These are phyloP conservation scores for Lasiodiplodia sp. DNA, from an alignment of 2,329 filamentous ascomycete species.

Conservation along the genomic window DNA sequence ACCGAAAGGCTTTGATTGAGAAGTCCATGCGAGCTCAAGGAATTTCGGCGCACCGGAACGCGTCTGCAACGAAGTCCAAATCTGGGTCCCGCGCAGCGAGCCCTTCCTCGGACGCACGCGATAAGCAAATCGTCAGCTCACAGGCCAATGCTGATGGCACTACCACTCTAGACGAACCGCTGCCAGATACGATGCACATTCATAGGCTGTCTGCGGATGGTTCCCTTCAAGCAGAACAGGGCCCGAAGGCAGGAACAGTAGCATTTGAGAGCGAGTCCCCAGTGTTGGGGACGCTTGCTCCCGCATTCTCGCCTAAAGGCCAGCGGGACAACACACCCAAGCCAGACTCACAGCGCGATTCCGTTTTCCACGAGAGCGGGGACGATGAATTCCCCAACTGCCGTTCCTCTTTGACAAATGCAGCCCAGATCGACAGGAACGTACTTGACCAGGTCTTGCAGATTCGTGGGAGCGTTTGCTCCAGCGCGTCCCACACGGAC, in stretches of 20 bases:
- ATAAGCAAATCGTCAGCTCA: not conserved
- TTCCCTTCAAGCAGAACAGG: slow-evolving; percentile 41
- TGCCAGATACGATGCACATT: not conserved
- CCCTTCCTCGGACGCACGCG: slow-evolving; percentile 14
- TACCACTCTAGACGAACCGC: not conserved
- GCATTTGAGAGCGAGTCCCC: slow-evolving; percentile 65
- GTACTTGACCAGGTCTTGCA: slow-evolving; percentile 57
- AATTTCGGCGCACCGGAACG: slow-evolving; percentile 10
- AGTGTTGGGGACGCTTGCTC: slow-evolving; percentile 60
- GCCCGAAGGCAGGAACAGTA: slow-evolving; percentile 46
- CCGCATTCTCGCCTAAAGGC: slow-evolving; percentile 7
- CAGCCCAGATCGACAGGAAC: not conserved
- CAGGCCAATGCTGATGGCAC: not conserved
- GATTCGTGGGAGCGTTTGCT: slow-evolving; percentile 54
- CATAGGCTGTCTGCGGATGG: slow-evolving; percentile 28
- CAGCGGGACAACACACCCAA: slow-evolving; percentile 4
- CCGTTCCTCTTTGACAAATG: not conserved
- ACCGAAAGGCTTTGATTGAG: slow-evolving; percentile 26
- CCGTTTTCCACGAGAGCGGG: not conserved
- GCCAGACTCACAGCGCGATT: slow-evolving; percentile 17
- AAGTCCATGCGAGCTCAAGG: slow-evolving; percentile 26
- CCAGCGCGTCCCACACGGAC: slow-evolving; percentile 43
- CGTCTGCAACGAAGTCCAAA: slow-evolving; percentile 2
- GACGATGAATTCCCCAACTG: not conserved
- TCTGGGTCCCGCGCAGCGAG: slow-evolving; percentile 18